phyloP scores from a whole-genome alignment of 345 rosid species.

The Balakata baccata region DNA sequence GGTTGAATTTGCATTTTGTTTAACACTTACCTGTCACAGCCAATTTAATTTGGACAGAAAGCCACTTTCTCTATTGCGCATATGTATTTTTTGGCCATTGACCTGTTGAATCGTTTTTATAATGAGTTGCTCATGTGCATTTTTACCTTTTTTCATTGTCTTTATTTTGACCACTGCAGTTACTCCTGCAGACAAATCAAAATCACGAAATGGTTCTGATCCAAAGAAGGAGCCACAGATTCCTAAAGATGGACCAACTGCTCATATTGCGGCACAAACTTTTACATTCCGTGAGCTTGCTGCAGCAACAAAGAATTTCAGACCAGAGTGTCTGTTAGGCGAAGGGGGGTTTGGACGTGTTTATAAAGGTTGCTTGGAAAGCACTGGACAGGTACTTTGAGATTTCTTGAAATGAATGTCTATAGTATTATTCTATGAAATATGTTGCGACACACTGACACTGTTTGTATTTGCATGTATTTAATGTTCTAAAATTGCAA shows the following conservation, averaged over 20 bases:
- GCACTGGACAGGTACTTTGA: conserved; percentile 71
- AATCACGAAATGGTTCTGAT: conserved; percentile 49
- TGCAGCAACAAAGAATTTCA: conserved; percentile 72
- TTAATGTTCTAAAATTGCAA: neutral
- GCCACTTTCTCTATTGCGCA: neutral
- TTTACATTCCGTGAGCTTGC: conserved; percentile 93
- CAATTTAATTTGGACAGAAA: neutral
- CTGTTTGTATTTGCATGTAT: neutral
- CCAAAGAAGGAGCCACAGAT: conserved; percentile 60
- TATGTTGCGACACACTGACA: neutral
- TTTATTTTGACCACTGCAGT: conserved; percentile 1
- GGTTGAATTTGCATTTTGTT: neutral
- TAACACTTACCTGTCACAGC: neutral
- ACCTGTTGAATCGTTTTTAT: neutral
- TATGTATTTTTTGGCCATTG: neutral
- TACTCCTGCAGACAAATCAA: conserved; percentile 61
- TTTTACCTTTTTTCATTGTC: neutral
- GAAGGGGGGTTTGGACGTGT: conserved; percentile 99
- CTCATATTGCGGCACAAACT: conserved; percentile 82
- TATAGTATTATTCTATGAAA: neutral
- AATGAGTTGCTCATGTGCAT: neutral
- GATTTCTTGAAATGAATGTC: conserved; percentile 10
- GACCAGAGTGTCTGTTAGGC: conserved; percentile 75
- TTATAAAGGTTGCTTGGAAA: conserved; percentile 85
- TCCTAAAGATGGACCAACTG: conserved; percentile 70